Evolutionary conservation across 192 early-diverging fungal species (phyloP).

Genomic region (Ambispora gerdemannii): DNA sequence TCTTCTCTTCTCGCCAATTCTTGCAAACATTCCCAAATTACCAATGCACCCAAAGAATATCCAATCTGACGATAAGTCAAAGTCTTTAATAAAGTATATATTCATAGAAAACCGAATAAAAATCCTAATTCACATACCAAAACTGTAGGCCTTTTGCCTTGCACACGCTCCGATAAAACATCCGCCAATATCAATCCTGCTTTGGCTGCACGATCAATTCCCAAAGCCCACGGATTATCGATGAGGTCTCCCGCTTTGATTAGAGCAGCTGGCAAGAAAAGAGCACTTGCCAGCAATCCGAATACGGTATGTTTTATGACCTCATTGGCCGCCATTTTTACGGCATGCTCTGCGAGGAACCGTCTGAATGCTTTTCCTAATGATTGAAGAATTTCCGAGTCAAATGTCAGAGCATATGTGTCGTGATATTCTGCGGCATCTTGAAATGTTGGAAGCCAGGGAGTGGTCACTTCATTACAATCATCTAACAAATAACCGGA

Average conservation of each 20-base stretch:
- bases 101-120: neutral
- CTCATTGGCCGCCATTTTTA: conserved; percentile 47
- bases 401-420: conserved; percentile 51
- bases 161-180: conserved; percentile 50
- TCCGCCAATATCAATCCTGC: conserved; percentile 57
- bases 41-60: conserved; percentile 54
- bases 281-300: conserved; percentile 47
- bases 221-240: conserved; percentile 58
- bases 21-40: conserved; percentile 55
- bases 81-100: neutral
- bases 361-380: conserved; percentile 49
- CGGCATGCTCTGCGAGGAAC: conserved; percentile 50
- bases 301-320: conserved; percentile 52
- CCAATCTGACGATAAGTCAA: conserved; percentile 37
- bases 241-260: conserved; percentile 56
- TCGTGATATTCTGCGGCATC: conserved; percentile 35
- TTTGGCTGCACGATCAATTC: conserved; percentile 51
- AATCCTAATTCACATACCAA: conserved; percentile 35
- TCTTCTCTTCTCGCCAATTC: conserved; percentile 45
- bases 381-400: conserved; percentile 41
- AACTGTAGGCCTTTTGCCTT: conserved; percentile 53
- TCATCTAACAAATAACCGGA: conserved; percentile 55
- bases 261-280: conserved; percentile 48
- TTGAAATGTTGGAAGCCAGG: conserved; percentile 46
- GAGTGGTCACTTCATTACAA: conserved; percentile 35